phyloP scores from a whole-genome alignment of 2,329 filamentous ascomycete species.

The Pseudocercospora vitis region DNA sequence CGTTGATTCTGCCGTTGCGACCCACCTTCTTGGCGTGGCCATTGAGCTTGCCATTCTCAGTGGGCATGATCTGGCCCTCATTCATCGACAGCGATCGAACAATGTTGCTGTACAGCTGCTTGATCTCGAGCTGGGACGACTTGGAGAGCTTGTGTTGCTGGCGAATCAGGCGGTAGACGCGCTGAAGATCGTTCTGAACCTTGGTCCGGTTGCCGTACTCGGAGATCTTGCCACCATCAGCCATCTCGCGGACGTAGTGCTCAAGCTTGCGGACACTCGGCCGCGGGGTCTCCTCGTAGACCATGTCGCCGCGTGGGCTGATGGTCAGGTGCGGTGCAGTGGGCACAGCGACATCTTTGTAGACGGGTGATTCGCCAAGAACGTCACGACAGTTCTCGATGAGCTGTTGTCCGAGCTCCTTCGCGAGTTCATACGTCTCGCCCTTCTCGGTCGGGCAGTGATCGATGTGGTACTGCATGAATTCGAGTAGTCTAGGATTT shows the following conservation, averaged over 20 bases:
- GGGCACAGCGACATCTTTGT: slow-evolving; percentile 92
- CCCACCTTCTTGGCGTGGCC: slow-evolving; percentile 57
- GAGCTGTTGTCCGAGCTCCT: slow-evolving; percentile 86
- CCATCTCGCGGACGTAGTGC: slow-evolving; percentile 98
- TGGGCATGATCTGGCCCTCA: slow-evolving; percentile 92
- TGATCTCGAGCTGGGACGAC: slow-evolving; percentile 93
- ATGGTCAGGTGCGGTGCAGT: slow-evolving; percentile 92
- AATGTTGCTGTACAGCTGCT: slow-evolving; percentile 89
- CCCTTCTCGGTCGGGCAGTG: slow-evolving; percentile 95
- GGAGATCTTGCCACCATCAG: slow-evolving; percentile 95
- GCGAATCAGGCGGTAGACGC: slow-evolving; percentile 97
- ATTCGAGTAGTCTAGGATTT: slow-evolving; percentile 91
- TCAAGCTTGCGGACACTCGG: slow-evolving; percentile 93
- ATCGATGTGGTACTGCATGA: slow-evolving; percentile 99
- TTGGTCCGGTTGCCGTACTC: slow-evolving; percentile 98
- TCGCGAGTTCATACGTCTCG: slow-evolving; percentile 96
- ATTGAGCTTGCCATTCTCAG: slow-evolving; percentile 71
- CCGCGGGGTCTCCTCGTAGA: slow-evolving; percentile 83
- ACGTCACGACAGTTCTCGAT: slow-evolving; percentile 98
- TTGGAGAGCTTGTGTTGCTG: slow-evolving; percentile 98
- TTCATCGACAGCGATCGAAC: slow-evolving; percentile 96
- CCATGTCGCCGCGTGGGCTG: slow-evolving; percentile 86
- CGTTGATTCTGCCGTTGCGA: slow-evolving; percentile 51
- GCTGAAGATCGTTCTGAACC: slow-evolving; percentile 91
- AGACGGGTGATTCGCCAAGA: slow-evolving; percentile 76